Conservation (phyloP, 2,329 filamentous ascomycete species). For the Epichloe glyceriae region DNA sequence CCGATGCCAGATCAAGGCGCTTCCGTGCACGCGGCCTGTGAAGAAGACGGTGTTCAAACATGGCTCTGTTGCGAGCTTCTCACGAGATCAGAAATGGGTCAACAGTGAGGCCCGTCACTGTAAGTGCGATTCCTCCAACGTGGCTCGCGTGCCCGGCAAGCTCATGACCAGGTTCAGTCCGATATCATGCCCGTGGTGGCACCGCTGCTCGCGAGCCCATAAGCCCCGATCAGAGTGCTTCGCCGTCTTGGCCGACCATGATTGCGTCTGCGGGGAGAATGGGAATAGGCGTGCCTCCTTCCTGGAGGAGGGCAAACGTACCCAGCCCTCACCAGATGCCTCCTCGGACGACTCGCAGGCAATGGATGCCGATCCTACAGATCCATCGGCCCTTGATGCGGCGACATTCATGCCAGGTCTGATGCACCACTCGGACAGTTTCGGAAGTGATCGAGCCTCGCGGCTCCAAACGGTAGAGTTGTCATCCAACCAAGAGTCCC, state of each 20-base stretch:
- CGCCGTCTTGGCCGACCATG: background rate
- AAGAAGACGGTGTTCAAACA: slow-evolving; percentile 25
- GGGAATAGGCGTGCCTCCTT: background rate
- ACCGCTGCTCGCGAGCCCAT: slow-evolving; percentile 1
- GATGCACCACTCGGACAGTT: background rate
- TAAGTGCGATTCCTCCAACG: slow-evolving; percentile 11
- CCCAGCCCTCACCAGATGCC: background rate
- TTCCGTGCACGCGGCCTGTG: slow-evolving; percentile 21
- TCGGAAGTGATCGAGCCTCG: background rate
- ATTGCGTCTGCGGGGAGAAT: background rate
- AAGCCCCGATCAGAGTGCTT: background rate
- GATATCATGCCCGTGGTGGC: slow-evolving; percentile 10
- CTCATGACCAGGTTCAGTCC: slow-evolving; percentile 5
- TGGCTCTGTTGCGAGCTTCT: slow-evolving; percentile 19
- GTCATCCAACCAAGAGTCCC: background rate
- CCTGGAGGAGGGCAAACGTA: background rate
- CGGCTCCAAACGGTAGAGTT: background rate
- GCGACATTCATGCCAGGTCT: background rate
- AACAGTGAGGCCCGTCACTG: slow-evolving; percentile 22
- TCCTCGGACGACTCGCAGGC: background rate
- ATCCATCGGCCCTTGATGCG: background rate
- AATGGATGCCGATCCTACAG: background rate
- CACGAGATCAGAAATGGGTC: slow-evolving; percentile 24
- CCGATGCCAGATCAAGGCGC: slow-evolving; percentile 19
- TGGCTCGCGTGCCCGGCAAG: background rate